Percentiles rank a stretch among this genome's conserved stretches.
These are phyloP conservation scores for Mucor irregularis DNA, from an alignment of 371 early-diverging fungal species.

Conservation along the genomic window DNA sequence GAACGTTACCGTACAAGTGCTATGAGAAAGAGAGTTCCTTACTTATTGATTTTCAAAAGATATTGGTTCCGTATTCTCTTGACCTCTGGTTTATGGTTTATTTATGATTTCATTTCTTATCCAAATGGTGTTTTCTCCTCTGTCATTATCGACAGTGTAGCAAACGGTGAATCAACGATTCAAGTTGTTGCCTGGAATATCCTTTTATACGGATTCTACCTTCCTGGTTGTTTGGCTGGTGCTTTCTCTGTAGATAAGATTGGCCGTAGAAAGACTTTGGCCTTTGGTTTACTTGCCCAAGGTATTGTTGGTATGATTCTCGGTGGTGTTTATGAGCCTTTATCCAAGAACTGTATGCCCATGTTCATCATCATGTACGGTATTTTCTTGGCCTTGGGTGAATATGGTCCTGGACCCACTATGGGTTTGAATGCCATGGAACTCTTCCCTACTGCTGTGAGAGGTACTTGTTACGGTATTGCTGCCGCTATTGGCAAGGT, in stretches of 20 bases:
- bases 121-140: slow-evolving; percentile 57
- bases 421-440: slow-evolving; percentile 53
- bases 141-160: slow-evolving; percentile 28
- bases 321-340: slow-evolving; percentile 42
- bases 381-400: slow-evolving; percentile 55
- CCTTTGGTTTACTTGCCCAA: slow-evolving; percentile 51
- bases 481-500: slow-evolving; percentile 58
- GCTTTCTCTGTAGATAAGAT: slow-evolving; percentile 48
- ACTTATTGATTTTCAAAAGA: slow-evolving; percentile 50
- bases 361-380: slow-evolving; percentile 60
- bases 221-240: slow-evolving; percentile 53
- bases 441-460: slow-evolving; percentile 60
- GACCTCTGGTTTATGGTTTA: slow-evolving; percentile 62
- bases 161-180: slow-evolving; percentile 27
- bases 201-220: slow-evolving; percentile 55
- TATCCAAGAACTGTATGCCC: slow-evolving; percentile 43
- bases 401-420: slow-evolving; percentile 62
- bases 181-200: slow-evolving; percentile 49
- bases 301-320: slow-evolving; percentile 54
- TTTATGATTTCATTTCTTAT: slow-evolving; percentile 61
- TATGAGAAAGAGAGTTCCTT: slow-evolving; percentile 53
- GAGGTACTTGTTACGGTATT: slow-evolving; percentile 59
- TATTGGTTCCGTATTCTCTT: slow-evolving; percentile 58
- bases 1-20: slow-evolving; percentile 49
- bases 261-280: slow-evolving; percentile 56